These are phyloP conservation scores for Sphagnum fallax DNA, from an alignment of 228 moss, liverwort and hornwort genomes.

Conservation along the genomic window DNA sequence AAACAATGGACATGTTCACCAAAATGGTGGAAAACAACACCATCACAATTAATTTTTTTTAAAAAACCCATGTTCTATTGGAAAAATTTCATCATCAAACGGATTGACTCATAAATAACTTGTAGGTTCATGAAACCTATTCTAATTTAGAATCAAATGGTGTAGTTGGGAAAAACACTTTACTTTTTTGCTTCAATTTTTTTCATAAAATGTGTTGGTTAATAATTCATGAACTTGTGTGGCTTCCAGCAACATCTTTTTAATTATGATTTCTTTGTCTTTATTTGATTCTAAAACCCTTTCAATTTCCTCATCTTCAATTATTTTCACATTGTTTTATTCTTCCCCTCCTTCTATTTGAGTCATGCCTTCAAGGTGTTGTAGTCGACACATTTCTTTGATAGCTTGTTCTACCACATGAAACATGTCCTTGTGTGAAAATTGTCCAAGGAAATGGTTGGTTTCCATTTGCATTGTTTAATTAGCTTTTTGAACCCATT, in stretches of 20 bases:
- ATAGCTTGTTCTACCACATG: not conserved
- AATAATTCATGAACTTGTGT: not conserved
- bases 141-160: not conserved
- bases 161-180: not conserved
- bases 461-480: not conserved
- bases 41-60: conserved; percentile 19
- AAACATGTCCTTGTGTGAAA: not conserved
- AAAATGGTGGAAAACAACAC: conserved; percentile 27
- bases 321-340: not conserved
- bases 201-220: conserved; percentile 1
- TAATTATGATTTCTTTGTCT: not conserved
- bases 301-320: not conserved
- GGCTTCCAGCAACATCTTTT: not conserved
- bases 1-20: conserved; percentile 22
- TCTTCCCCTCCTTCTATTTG: not conserved
- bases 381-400: not conserved
- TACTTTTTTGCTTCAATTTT: not conserved
- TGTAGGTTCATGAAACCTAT: not conserved
- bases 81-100: conserved; percentile 30
- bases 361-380: not conserved
- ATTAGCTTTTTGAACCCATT: not conserved
- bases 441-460: not conserved
- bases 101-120: conserved; percentile 21
- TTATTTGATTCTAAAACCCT: not conserved
- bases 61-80: conserved; percentile 19